Percentiles rank a stretch among this genome's conserved stretches.
These are phyloP conservation scores for Backusella mclennaniae DNA, from an alignment of 192 early-diverging fungal species.

Conservation along the genomic window DNA sequence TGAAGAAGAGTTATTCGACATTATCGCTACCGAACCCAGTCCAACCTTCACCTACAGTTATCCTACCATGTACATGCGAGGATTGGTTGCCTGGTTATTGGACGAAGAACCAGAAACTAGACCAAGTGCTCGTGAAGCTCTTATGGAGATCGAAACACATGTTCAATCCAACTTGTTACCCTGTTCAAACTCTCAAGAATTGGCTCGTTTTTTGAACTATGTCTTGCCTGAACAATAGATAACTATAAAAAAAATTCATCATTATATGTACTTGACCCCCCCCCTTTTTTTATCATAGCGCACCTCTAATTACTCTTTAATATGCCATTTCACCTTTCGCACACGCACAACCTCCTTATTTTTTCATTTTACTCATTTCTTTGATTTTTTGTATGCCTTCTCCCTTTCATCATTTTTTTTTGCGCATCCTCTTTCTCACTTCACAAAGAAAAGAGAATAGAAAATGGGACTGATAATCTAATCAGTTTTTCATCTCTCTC, in stretches of 20 bases:
- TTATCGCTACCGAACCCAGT: conserved; percentile 35
- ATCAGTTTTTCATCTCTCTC: not conserved
- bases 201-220: conserved; percentile 28
- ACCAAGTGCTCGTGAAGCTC: conserved; percentile 36
- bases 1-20: conserved; percentile 41
- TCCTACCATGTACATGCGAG: conserved; percentile 43
- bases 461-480: not conserved
- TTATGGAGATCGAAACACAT: conserved; percentile 39
- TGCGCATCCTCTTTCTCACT: not conserved
- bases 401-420: conserved; percentile 4
- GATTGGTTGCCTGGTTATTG: conserved; percentile 41
- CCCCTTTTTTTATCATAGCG: not conserved
- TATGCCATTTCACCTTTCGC: not conserved
- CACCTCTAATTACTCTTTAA: not conserved
- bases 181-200: conserved; percentile 26
- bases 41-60: conserved; percentile 43
- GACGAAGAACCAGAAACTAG: conserved; percentile 35
- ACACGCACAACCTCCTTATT: not conserved
- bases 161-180: conserved; percentile 30
- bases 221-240: conserved; percentile 32
- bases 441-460: not conserved
- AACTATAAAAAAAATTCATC: not conserved
- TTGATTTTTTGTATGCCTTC: not conserved
- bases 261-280: not conserved
- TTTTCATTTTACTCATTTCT: not conserved